A percentile compares a stretch with the other conserved stretches of the same genome.
These are phyloP conservation scores for Pulveroboletus sp. DNA, from an alignment of 768 basidiomycete species.

Conservation along the genomic window DNA sequence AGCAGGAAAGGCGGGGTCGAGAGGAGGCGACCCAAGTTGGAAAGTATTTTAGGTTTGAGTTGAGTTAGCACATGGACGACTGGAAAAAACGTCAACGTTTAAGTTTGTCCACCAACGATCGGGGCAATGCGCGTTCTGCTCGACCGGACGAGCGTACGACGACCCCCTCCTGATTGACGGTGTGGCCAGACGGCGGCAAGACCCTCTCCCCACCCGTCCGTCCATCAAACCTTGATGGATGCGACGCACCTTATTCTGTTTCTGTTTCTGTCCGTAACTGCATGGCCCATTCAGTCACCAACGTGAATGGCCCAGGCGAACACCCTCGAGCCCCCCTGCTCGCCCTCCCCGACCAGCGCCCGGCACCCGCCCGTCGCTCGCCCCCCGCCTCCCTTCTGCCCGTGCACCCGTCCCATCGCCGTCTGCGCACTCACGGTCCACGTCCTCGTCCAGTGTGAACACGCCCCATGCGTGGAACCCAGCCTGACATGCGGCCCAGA, in stretches of 20 bases:
- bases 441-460: neutral
- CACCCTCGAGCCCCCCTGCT: no score
- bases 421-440: no score
- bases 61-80: slow-evolving; percentile 38
- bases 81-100: slow-evolving; percentile 7
- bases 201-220: neutral
- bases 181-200: no score
- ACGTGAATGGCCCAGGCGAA: slow-evolving; percentile 19
- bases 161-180: no score
- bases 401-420: no score
- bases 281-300: slow-evolving; percentile 6
- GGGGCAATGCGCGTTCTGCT: no score
- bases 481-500: slow-evolving; percentile 12
- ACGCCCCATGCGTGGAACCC: slow-evolving; percentile 6
- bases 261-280: neutral
- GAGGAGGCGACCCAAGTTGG: slow-evolving; percentile 19
- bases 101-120: slow-evolving; percentile 20
- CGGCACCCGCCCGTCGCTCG: no score
- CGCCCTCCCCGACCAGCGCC: no score
- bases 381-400: no score
- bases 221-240: slow-evolving; percentile 28
- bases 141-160: no score
- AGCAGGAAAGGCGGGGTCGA: slow-evolving; percentile 16
- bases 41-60: slow-evolving; percentile 56
- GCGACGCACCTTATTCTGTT: slow-evolving; percentile 7